Evolutionary conservation across 257 asterid species (phyloP).

Genomic region (Leonotis leonurus): DNA sequence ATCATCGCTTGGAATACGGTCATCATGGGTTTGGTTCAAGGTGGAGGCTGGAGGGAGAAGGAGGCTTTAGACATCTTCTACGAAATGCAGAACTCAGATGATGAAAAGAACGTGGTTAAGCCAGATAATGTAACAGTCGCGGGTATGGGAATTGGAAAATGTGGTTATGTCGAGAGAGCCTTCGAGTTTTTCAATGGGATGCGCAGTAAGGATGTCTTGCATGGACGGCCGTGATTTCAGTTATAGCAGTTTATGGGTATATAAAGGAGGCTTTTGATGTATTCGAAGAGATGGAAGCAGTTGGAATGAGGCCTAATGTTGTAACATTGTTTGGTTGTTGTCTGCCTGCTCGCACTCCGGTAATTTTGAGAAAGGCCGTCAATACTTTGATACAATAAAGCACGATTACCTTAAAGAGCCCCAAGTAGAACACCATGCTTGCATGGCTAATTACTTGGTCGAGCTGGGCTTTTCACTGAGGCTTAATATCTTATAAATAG

Average conservation of each 20-base stretch:
- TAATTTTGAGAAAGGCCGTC: slow-evolving; percentile 48
- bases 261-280: slow-evolving; percentile 45
- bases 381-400: slow-evolving; percentile 46
- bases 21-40: slow-evolving; percentile 71
- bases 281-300: slow-evolving; percentile 53
- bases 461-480: slow-evolving; percentile 63
- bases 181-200: slow-evolving; percentile 48
- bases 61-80: slow-evolving; percentile 59
- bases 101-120: slow-evolving; percentile 15
- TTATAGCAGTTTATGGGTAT: slow-evolving; percentile 57
- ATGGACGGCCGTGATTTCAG: slow-evolving; percentile 79
- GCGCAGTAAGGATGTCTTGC: slow-evolving; percentile 60
- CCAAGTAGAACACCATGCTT: slow-evolving; percentile 61
- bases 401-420: slow-evolving; percentile 37
- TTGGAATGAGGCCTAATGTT: slow-evolving; percentile 51
- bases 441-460: slow-evolving; percentile 68
- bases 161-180: slow-evolving; percentile 53
- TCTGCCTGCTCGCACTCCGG: slow-evolving; percentile 75
- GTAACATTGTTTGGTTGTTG: slow-evolving; percentile 52
- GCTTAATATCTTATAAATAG: slow-evolving; percentile 49
- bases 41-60: slow-evolving; percentile 66
- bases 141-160: slow-evolving; percentile 62
- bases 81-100: slow-evolving; percentile 45
- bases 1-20: slow-evolving; percentile 80
- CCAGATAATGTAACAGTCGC: slow-evolving; percentile 80